These are phyloP conservation scores for Pleomassaria siparia DNA, from an alignment of 2,329 filamentous ascomycete genomes.

Conservation along the genomic window DNA sequence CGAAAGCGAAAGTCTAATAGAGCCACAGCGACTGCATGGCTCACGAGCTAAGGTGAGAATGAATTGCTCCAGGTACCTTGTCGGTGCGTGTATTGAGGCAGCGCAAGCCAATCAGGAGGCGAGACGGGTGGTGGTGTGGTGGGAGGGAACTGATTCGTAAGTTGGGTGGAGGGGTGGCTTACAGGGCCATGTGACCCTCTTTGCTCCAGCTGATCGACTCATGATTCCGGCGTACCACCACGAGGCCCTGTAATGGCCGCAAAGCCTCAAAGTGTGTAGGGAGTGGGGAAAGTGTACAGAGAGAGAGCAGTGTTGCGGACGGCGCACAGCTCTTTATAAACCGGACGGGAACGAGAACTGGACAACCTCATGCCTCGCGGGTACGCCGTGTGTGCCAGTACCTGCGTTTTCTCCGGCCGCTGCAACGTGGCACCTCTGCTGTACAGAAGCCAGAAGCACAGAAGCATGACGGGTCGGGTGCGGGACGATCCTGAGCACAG, in stretches of 20 bases:
- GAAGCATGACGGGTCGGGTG: constrained; percentile 35
- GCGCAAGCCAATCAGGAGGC: constrained; percentile 34
- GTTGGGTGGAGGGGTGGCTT: constrained; percentile 38
- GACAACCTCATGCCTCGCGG: constrained; percentile 25
- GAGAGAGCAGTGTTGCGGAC: constrained; percentile 14
- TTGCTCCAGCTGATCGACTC: constrained; percentile 40
- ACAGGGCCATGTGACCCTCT: constrained; percentile 40
- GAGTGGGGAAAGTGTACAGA: constrained; percentile 21
- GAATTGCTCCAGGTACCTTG: constrained; percentile 40
- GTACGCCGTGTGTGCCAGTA: constrained; percentile 32
- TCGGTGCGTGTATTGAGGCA: constrained; percentile 23
- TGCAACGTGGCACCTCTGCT: constrained; percentile 43
- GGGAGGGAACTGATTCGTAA: constrained; percentile 41
- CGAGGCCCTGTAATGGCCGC: too few species aligned
- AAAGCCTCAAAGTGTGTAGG: too few species aligned
- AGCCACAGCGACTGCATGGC: constrained; percentile 38
- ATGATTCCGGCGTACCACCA: too few species aligned
- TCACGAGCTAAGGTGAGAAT: constrained; percentile 40
- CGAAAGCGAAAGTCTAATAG: constrained; percentile 34
- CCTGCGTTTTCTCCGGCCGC: too few species aligned
- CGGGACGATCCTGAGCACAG: constrained; percentile 41
- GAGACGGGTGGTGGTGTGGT: constrained; percentile 37
- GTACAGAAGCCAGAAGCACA: too few species aligned
- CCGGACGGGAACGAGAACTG: constrained; percentile 16
- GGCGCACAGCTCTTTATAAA: constrained; percentile 26